Percentiles rank a stretch among this genome's conserved stretches.
These are phyloP conservation scores for Chalciporus sp. DNA, from an alignment of 1,284 basidiomycete species.

Conservation along the genomic window DNA sequence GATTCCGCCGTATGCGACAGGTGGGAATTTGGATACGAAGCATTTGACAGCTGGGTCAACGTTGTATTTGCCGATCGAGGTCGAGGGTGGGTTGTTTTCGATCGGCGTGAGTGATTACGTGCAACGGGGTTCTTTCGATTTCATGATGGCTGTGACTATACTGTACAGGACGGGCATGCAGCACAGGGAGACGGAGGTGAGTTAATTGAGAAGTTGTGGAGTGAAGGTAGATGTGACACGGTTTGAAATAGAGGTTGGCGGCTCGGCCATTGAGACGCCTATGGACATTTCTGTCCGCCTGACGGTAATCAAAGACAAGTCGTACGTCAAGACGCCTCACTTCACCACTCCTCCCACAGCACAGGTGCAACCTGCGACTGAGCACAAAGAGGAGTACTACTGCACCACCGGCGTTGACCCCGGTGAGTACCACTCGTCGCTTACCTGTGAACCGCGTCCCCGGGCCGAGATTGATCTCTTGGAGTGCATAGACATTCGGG, in stretches of 20 bases:
- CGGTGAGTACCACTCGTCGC: conserved; percentile 26
- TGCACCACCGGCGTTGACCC: conserved; percentile 59
- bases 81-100: conserved; percentile 60
- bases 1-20: conserved; percentile 63
- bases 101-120: conserved; percentile 53
- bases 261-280: conserved; percentile 64
- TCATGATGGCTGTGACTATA: neutral
- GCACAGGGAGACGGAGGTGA: conserved; percentile 67
- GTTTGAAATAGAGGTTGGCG: conserved; percentile 50
- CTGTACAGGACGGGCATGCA: conserved; percentile 58
- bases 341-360: conserved; percentile 40
- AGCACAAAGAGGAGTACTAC: conserved; percentile 48
- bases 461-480: neutral
- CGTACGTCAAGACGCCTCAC: conserved; percentile 60
- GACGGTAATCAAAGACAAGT: conserved; percentile 55
- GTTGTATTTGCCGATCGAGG: conserved; percentile 60
- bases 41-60: conserved; percentile 55
- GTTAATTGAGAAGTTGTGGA: neutral
- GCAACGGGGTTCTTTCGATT: no score
- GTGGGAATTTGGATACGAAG: conserved; percentile 63
- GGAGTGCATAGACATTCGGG: conserved; percentile 44
- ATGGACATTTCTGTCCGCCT: conserved; percentile 58
- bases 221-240: conserved; percentile 1
- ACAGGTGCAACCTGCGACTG: neutral
- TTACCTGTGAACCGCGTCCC: neutral